Evolutionary conservation across 768 basidiomycete species (phyloP).

Genomic region (Trametes meyenii): DNA sequence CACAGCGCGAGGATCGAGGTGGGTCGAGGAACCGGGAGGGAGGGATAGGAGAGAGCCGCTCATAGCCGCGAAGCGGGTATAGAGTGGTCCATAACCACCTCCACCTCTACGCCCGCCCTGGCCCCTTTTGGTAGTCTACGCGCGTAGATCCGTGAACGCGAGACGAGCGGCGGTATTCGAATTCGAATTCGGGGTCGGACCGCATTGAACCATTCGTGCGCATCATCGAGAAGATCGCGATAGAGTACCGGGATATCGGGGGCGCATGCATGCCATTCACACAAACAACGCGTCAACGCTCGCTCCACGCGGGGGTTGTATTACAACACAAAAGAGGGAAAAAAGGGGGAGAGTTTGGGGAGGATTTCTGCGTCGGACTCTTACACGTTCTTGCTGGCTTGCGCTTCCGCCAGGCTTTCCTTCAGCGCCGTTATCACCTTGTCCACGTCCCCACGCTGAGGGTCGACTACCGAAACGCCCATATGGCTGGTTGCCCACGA

Average conservation of each 20-base stretch:
- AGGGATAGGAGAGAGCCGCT: neutral
- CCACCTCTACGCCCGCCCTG: neutral
- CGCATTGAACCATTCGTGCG: too few species aligned
- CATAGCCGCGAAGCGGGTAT: conserved; percentile 23
- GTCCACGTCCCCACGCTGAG: conserved; percentile 73
- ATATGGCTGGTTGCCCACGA: conserved; percentile 64
- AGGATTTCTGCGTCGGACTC: conserved; percentile 10
- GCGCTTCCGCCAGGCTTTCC: conserved; percentile 51
- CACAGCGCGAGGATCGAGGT: neutral
- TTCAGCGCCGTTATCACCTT: conserved; percentile 67
- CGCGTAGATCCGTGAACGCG: too few species aligned
- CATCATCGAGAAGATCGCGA: neutral
- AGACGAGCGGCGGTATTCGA: too few species aligned
- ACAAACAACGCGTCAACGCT: too few species aligned
- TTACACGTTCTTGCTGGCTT: conserved; percentile 35
- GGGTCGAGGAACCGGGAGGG: neutral
- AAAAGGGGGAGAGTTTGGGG: neutral
- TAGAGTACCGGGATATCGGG: too few species aligned
- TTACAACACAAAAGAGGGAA: neutral
- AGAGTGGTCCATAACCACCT: conserved; percentile 8
- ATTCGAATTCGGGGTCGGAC: too few species aligned
- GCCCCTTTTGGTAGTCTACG: neutral
- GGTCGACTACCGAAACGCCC: conserved; percentile 82
- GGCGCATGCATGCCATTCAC: neutral
- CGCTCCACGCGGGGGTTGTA: neutral